Percentiles rank a stretch among this genome's conserved stretches.
Conservation (phyloP, 192 early-diverging fungal genomes). For the Linnemannia exigua region DNA sequence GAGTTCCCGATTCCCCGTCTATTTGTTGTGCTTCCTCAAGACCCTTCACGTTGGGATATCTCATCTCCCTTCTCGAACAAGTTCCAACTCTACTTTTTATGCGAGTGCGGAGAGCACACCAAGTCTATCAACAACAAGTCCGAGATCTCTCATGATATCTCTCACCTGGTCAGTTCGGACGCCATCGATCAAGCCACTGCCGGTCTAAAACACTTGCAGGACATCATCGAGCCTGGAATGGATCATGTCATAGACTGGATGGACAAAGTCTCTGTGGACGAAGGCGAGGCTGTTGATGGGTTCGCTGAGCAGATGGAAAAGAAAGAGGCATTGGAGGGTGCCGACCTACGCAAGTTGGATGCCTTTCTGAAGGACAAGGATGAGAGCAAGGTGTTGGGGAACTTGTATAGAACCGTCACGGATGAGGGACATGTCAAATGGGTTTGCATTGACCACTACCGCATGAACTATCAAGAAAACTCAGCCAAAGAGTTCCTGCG, state of each 20-base stretch:
- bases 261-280: conserved; percentile 19
- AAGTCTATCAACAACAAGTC: neutral
- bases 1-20: conserved; percentile 30
- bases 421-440: conserved; percentile 6
- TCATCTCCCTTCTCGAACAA: conserved; percentile 9
- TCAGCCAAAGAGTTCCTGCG: no score
- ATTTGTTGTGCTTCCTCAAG: conserved; percentile 22
- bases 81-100: conserved; percentile 29
- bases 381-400: neutral
- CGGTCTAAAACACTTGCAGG: neutral
- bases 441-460: conserved; percentile 22
- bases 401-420: conserved; percentile 8
- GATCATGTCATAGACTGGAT: conserved; percentile 19
- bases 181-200: conserved; percentile 16
- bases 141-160: neutral
- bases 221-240: conserved; percentile 5
- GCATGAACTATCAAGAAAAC: neutral
- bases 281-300: conserved; percentile 10
- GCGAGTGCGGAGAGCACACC: conserved; percentile 35
- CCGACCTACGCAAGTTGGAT: conserved; percentile 3
- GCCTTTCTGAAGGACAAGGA: conserved; percentile 4
- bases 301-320: conserved; percentile 1
- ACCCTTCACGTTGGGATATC: conserved; percentile 17
- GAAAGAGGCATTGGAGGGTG: neutral
- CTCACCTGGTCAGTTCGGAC: conserved; percentile 18